Evolutionary conservation across 2,329 filamentous ascomycete genomes (phyloP).

Genomic region (Talaromyces sp.): DNA sequence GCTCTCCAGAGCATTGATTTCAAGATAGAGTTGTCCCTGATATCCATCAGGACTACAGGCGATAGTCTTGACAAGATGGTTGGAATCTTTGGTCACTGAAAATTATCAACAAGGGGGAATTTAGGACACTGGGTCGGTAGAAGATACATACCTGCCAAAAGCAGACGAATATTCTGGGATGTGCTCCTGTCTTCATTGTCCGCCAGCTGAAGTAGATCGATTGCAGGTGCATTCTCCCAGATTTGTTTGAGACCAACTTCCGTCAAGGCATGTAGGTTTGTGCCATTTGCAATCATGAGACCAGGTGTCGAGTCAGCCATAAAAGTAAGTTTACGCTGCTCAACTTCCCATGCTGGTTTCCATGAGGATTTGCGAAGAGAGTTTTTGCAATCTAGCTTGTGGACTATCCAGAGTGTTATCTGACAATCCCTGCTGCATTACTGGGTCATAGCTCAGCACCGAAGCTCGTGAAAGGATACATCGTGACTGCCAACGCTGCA

Average conservation of each 20-base stretch:
- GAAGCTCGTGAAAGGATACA: background rate
- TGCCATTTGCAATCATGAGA: too few relatives aligned
- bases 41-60: constrained; percentile 31
- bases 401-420: background rate
- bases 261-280: too few relatives aligned
- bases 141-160: constrained; percentile 35
- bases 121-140: background rate
- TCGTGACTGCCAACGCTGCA: background rate
- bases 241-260: too few relatives aligned
- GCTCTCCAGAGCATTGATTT: constrained; percentile 45
- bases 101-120: background rate
- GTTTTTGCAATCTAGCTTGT: constrained; percentile 6
- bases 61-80: constrained; percentile 45
- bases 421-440: constrained; percentile 9
- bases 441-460: background rate
- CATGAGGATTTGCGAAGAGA: background rate
- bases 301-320: background rate
- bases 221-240: constrained; percentile 44
- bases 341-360: constrained; percentile 9
- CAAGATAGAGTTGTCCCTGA: constrained; percentile 22
- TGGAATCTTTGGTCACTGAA: constrained; percentile 45
- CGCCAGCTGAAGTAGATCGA: constrained; percentile 38
- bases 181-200: constrained; percentile 28
- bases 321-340: background rate
- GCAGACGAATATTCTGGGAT: constrained; percentile 25